Percentiles rank a stretch among this genome's conserved stretches.
Conservation (phyloP, 2,329 filamentous ascomycete genomes). For the Fusarium camptoceras region DNA sequence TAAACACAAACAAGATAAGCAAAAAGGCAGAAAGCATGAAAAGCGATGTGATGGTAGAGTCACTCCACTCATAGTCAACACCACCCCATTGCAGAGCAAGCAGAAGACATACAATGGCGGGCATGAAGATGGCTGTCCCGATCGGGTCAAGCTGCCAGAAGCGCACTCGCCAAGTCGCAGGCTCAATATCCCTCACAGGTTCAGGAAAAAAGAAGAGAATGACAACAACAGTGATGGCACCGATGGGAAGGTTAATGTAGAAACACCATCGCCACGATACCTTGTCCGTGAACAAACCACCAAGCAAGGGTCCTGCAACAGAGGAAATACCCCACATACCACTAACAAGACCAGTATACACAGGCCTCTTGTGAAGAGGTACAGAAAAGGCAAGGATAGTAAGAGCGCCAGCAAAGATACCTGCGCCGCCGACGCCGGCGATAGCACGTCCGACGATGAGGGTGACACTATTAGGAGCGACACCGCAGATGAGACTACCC, state of each 20-base stretch:
- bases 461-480: slow-evolving; percentile 48
- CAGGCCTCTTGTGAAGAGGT: slow-evolving; percentile 49
- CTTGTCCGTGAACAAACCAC: slow-evolving; percentile 52
- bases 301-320: slow-evolving; percentile 51
- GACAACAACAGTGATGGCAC: slow-evolving; percentile 50
- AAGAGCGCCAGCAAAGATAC: slow-evolving; percentile 59
- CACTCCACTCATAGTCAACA: slow-evolving; percentile 49
- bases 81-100: slow-evolving; percentile 65
- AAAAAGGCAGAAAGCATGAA: slow-evolving; percentile 51
- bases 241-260: slow-evolving; percentile 57
- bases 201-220: slow-evolving; percentile 48
- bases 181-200: slow-evolving; percentile 41
- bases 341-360: slow-evolving; percentile 53
- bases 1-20: slow-evolving; percentile 51
- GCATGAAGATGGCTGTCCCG: slow-evolving; percentile 50
- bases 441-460: slow-evolving; percentile 54
- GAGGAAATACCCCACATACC: slow-evolving; percentile 61
- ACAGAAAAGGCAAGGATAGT: slow-evolving; percentile 57
- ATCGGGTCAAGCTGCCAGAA: slow-evolving; percentile 48
- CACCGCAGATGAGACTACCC: slow-evolving; percentile 57
- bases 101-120: slow-evolving; percentile 58
- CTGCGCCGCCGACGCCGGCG: slow-evolving; percentile 56
- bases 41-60: slow-evolving; percentile 44
- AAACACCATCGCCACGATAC: slow-evolving; percentile 57
- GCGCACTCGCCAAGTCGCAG: slow-evolving; percentile 42